phyloP scores from a whole-genome alignment of 257 asterid species.

The Ophiorrhiza pumila region DNA sequence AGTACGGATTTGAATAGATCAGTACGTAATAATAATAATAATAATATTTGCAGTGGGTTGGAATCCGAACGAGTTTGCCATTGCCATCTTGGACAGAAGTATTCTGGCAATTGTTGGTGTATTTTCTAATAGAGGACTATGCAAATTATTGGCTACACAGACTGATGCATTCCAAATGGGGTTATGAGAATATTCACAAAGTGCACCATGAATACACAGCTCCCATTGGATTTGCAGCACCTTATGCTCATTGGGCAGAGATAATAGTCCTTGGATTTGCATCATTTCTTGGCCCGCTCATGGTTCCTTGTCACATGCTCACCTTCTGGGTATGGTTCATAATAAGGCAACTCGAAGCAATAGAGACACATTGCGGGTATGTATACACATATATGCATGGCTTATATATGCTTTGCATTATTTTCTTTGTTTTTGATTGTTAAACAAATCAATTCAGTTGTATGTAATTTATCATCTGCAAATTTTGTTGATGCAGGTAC shows the following conservation, averaged over 20 bases:
- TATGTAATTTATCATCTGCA: too few relatives aligned
- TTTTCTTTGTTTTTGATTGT: too few relatives aligned
- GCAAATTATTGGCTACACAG: constrained; percentile 77
- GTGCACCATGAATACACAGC: constrained; percentile 79
- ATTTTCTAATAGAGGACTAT: constrained; percentile 63
- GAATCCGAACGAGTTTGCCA: constrained; percentile 65
- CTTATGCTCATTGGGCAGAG: constrained; percentile 78
- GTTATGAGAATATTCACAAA: constrained; percentile 58
- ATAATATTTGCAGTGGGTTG: constrained; percentile 48
- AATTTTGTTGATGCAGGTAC: constrained; percentile 34
- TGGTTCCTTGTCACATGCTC: constrained; percentile 67
- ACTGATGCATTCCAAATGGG: constrained; percentile 59
- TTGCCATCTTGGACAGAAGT: constrained; percentile 57
- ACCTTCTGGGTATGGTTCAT: constrained; percentile 76
- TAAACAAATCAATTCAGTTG: too few relatives aligned
- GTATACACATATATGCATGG: background rate
- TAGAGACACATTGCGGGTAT: constrained; percentile 70
- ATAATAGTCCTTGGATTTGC: constrained; percentile 60
- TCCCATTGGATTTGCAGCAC: constrained; percentile 70
- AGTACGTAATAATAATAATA: too few relatives aligned
- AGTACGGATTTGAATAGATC: background rate
- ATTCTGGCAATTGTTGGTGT: constrained; percentile 51
- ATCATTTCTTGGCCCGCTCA: constrained; percentile 62
- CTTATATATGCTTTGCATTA: too few relatives aligned
- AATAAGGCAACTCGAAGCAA: constrained; percentile 60